Evolutionary conservation across 1,139 yeast genomes (phyloP).

Genomic region (Saccharomyces uvarum): DNA sequence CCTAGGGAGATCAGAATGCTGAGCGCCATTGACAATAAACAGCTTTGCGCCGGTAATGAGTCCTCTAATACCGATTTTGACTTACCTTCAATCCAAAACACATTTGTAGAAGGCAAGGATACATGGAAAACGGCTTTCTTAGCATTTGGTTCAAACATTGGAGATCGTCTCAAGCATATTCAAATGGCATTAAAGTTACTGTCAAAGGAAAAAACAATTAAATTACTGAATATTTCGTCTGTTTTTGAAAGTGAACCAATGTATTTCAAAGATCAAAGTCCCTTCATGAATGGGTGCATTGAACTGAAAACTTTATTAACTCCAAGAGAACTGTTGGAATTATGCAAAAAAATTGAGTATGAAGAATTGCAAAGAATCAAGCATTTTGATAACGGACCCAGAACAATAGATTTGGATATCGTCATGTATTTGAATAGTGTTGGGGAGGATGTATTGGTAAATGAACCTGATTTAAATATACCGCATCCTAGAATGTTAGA

Average conservation of each 20-base stretch:
- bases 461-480: conserved; percentile 52
- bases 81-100: conserved; percentile 20
- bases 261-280: conserved; percentile 76
- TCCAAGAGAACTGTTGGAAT: conserved; percentile 57
- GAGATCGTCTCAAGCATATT: conserved; percentile 61
- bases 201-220: conserved; percentile 33
- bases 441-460: conserved; percentile 31
- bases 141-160: conserved; percentile 87
- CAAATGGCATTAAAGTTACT: conserved; percentile 48
- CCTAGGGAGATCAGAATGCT: conserved; percentile 31
- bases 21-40: neutral
- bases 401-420: conserved; percentile 84
- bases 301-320: conserved; percentile 47
- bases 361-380: conserved; percentile 64
- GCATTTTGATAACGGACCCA: conserved; percentile 80
- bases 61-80: conserved; percentile 15
- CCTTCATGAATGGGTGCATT: conserved; percentile 77
- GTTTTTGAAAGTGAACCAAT: conserved; percentile 86
- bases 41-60: neutral
- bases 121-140: conserved; percentile 52
- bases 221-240: conserved; percentile 59
- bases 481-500: conserved; percentile 89
- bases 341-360: conserved; percentile 72
- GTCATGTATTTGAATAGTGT: conserved; percentile 42
- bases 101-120: neutral